These are phyloP conservation scores for Dactylonectria estremocensis DNA, from an alignment of 2,329 filamentous ascomycete species.

Conservation along the genomic window DNA sequence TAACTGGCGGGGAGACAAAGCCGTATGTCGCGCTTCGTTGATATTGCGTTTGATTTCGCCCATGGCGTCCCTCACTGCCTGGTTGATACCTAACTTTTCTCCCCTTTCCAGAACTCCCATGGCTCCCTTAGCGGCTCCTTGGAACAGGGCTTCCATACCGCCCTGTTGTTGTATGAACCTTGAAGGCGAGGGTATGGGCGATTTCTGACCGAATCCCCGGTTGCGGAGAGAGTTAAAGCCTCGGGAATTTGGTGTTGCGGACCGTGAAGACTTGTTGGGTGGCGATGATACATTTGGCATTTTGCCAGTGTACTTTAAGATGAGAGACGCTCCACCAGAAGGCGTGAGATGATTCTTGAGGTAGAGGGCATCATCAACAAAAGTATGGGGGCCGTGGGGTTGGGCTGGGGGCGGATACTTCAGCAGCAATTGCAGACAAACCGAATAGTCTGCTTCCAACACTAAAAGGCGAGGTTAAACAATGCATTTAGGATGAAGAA, in stretches of 20 bases:
- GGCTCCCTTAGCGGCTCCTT: constrained; percentile 83
- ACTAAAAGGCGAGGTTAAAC: constrained; percentile 66
- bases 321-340: constrained; percentile 75
- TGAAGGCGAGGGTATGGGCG: constrained; percentile 63
- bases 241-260: constrained; percentile 55
- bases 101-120: constrained; percentile 81
- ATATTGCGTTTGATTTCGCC: constrained; percentile 85
- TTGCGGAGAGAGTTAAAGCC: constrained; percentile 56
- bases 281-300: constrained; percentile 57
- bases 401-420: constrained; percentile 81
- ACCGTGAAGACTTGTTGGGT: constrained; percentile 43
- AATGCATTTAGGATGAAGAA: neutral
- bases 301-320: constrained; percentile 79
- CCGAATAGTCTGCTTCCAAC: constrained; percentile 88
- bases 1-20: constrained; percentile 55
- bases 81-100: constrained; percentile 85
- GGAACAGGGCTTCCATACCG: constrained; percentile 79
- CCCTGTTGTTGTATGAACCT: constrained; percentile 71
- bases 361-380: constrained; percentile 89
- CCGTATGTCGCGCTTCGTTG: constrained; percentile 68
- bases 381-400: constrained; percentile 79
- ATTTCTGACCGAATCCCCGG: constrained; percentile 58
- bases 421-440: constrained; percentile 84
- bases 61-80: constrained; percentile 85
- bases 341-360: constrained; percentile 75